Percentiles rank a stretch among this genome's conserved stretches.
phyloP scores from a whole-genome alignment of 2,329 filamentous ascomycete genomes.

The Sphaerulina musiva region DNA sequence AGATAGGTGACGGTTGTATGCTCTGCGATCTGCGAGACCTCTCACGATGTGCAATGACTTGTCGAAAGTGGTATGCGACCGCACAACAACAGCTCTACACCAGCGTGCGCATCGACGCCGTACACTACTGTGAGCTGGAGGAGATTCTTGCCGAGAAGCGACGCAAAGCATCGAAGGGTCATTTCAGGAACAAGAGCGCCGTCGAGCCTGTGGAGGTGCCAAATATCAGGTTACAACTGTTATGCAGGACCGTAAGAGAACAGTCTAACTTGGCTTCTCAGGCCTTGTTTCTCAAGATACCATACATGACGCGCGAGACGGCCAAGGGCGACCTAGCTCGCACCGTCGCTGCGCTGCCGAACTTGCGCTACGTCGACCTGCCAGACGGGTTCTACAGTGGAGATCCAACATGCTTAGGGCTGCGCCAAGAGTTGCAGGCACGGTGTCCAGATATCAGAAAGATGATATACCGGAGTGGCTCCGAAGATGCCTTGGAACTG shows the following conservation, averaged over 20 bases:
- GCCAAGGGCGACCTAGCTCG: constrained; percentile 77
- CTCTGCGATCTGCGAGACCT: constrained; percentile 88
- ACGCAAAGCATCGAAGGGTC: constrained; percentile 44
- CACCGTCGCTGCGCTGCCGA: constrained; percentile 75
- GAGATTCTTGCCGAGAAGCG: constrained; percentile 71
- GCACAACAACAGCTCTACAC: constrained; percentile 59
- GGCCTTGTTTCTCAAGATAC: constrained; percentile 76
- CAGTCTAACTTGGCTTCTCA: constrained; percentile 62
- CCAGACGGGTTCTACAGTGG: constrained; percentile 82
- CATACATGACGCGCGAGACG: constrained; percentile 90
- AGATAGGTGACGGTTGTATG: constrained; percentile 76
- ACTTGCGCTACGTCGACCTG: constrained; percentile 81
- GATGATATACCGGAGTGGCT: constrained; percentile 75
- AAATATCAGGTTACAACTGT: constrained; percentile 65
- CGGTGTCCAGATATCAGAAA: constrained; percentile 78
- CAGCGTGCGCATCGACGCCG: constrained; percentile 84
- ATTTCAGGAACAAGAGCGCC: constrained; percentile 56
- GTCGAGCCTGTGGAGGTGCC: constrained; percentile 75
- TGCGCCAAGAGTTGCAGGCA: constrained; percentile 78
- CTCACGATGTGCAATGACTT: constrained; percentile 69
- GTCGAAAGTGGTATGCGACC: constrained; percentile 61
- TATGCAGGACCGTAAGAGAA: constrained; percentile 76
- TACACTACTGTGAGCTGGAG: constrained; percentile 90
- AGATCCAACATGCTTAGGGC: constrained; percentile 64
- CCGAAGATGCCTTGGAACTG: constrained; percentile 68